These are phyloP conservation scores for Carex kokanica DNA, from an alignment of 176 grass and related monocot species.

Conservation along the genomic window DNA sequence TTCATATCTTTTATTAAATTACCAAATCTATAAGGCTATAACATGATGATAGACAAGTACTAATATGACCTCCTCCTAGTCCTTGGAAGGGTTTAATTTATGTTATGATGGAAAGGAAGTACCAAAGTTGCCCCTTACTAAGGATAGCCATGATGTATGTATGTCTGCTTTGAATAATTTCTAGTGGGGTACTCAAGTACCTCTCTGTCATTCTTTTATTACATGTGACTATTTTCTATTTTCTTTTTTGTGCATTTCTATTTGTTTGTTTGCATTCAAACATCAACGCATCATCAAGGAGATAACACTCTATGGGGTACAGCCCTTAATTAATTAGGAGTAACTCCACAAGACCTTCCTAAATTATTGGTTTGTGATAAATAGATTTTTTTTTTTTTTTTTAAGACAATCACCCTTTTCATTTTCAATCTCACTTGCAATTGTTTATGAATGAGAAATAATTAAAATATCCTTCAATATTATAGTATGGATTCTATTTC, in stretches of 20 bases:
- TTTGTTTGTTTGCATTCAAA: conserved; percentile 12
- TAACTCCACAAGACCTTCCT: no score
- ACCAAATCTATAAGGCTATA: not conserved
- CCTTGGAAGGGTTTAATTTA: conserved; percentile 7
- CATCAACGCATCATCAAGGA: not conserved
- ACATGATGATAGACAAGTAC: conserved; percentile 26
- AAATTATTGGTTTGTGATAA: no score
- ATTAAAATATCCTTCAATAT: no score
- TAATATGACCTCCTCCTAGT: conserved; percentile 9
- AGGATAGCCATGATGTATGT: conserved; percentile 26
- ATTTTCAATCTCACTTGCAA: no score
- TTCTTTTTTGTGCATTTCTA: conserved; percentile 9
- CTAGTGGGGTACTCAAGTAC: conserved; percentile 30
- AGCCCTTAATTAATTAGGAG: no score
- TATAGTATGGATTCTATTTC: no score
- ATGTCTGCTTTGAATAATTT: conserved; percentile 28
- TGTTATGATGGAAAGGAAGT: conserved; percentile 33
- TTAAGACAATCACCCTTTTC: no score
- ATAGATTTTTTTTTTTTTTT: not conserved
- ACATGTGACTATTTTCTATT: conserved; percentile 12
- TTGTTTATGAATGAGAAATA: no score
- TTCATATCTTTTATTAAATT: no score
- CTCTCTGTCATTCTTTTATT: conserved; percentile 22
- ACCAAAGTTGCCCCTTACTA: conserved; percentile 26
- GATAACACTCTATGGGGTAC: not conserved